These are phyloP conservation scores for Lathyrus oleraceus DNA, from an alignment of 306 rosid species.

Conservation along the genomic window DNA sequence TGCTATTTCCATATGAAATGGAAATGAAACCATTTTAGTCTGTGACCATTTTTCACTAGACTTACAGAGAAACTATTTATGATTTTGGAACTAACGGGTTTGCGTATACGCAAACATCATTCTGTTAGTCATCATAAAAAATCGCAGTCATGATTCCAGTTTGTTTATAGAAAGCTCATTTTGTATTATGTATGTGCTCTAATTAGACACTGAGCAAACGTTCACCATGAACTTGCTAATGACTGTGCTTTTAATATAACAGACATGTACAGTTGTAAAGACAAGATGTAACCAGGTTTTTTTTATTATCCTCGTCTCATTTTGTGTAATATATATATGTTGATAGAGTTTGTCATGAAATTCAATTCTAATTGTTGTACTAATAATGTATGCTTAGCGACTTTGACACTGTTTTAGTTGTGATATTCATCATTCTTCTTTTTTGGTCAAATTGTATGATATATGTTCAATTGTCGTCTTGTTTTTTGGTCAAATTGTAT, in stretches of 20 bases:
- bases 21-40: slow-evolving; percentile 38
- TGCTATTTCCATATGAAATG: slow-evolving; percentile 56
- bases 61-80: slow-evolving; percentile 25
- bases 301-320: slow-evolving; percentile 31
- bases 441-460: not conserved
- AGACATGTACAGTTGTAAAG: slow-evolving; percentile 39
- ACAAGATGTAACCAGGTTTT: slow-evolving; percentile 33
- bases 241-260: slow-evolving; percentile 28
- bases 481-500: not conserved
- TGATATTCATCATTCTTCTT: not conserved
- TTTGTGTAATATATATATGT: slow-evolving; percentile 30
- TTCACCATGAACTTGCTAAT: slow-evolving; percentile 25
- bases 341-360: slow-evolving; percentile 31
- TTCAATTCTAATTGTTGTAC: slow-evolving; percentile 3
- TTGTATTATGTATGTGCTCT: slow-evolving; percentile 34
- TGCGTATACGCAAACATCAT: slow-evolving; percentile 40
- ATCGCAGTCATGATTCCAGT: slow-evolving; percentile 30
- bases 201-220: slow-evolving; percentile 23
- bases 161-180: slow-evolving; percentile 39
- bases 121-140: slow-evolving; percentile 27
- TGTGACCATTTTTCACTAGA: slow-evolving; percentile 46
- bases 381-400: not conserved
- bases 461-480: not conserved
- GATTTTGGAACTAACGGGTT: slow-evolving; percentile 42
- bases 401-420: slow-evolving; percentile 8